These are phyloP conservation scores for Pisolithus albus DNA, from an alignment of 768 basidiomycete species.

Conservation along the genomic window DNA sequence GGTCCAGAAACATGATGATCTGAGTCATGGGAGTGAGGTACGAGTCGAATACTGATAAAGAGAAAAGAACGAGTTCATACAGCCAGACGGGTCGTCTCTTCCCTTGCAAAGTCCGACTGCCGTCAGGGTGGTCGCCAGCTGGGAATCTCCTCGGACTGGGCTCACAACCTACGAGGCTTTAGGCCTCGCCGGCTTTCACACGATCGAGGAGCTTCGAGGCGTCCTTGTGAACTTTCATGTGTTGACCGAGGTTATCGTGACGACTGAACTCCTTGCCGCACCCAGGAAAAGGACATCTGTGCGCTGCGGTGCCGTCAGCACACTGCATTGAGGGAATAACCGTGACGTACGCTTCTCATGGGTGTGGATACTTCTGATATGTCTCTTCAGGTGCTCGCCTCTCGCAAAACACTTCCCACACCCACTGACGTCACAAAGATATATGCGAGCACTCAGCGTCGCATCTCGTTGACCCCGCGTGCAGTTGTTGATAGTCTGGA, in stretches of 20 bases:
- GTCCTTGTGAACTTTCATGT: constrained; percentile 72
- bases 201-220: constrained; percentile 24
- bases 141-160: constrained; percentile 17
- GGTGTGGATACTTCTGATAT: constrained; percentile 84
- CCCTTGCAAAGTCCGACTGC: constrained; percentile 22
- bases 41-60: constrained; percentile 17
- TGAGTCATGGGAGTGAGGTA: constrained; percentile 14
- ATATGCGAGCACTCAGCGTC: constrained; percentile 42
- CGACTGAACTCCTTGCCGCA: constrained; percentile 83
- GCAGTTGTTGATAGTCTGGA: constrained; percentile 25
- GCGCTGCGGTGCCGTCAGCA: constrained; percentile 43
- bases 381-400: constrained; percentile 86
- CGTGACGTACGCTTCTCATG: constrained; percentile 77
- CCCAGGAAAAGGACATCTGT: constrained; percentile 70
- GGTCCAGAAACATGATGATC: constrained; percentile 12
- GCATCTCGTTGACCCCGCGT: constrained; percentile 29
- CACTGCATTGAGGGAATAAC: constrained; percentile 3
- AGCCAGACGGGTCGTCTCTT: background rate
- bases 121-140: constrained; percentile 13
- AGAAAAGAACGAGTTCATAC: constrained; percentile 5
- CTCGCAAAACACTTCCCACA: constrained; percentile 87
- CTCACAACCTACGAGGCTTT: background rate
- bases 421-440: constrained; percentile 71
- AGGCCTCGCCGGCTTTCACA: constrained; percentile 16
- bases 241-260: constrained; percentile 84